Percentiles rank a stretch among this genome's conserved stretches.
phyloP scores from a whole-genome alignment of 1,284 basidiomycete genomes.

The Cutaneotrichosporon sp. region DNA sequence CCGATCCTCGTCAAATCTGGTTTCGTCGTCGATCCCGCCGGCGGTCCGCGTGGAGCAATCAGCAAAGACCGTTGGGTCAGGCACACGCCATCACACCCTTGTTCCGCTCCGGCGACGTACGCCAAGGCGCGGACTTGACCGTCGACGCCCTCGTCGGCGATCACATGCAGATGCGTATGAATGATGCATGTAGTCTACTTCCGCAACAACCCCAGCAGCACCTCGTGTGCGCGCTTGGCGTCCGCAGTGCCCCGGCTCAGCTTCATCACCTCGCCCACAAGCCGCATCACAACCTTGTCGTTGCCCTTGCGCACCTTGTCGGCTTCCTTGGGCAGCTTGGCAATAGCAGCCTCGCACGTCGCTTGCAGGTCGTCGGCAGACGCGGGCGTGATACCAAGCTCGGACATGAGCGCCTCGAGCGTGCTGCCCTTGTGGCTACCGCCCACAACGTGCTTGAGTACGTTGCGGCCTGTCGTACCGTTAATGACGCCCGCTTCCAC shows the following conservation, averaged over 20 bases:
- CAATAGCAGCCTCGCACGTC: slow-evolving; percentile 61
- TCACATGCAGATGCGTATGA: not conserved
- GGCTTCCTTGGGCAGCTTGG: slow-evolving; percentile 64
- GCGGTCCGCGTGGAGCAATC: not conserved
- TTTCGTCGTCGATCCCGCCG: not conserved
- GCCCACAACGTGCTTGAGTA: slow-evolving; percentile 60
- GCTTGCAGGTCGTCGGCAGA: slow-evolving; percentile 47
- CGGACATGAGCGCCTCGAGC: slow-evolving; percentile 50
- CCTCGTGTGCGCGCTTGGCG: slow-evolving; percentile 46
- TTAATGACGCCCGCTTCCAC: slow-evolving; percentile 65
- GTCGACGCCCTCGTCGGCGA: not conserved
- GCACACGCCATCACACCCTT: no score
- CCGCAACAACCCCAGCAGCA: slow-evolving; percentile 34
- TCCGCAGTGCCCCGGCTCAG: slow-evolving; percentile 72
- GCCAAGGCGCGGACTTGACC: not conserved
- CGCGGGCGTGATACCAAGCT: slow-evolving; percentile 24
- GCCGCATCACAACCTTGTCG: slow-evolving; percentile 73
- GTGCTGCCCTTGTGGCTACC: not conserved
- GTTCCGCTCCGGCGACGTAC: not conserved
- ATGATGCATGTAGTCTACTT: not conserved
- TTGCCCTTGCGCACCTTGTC: slow-evolving; percentile 67
- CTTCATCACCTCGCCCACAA: slow-evolving; percentile 88
- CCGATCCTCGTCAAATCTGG: not conserved
- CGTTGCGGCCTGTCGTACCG: slow-evolving; percentile 48
- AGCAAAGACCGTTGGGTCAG: no score